These are phyloP conservation scores for Cydonia oblonga DNA, from an alignment of 331 rosid species.

Conservation along the genomic window DNA sequence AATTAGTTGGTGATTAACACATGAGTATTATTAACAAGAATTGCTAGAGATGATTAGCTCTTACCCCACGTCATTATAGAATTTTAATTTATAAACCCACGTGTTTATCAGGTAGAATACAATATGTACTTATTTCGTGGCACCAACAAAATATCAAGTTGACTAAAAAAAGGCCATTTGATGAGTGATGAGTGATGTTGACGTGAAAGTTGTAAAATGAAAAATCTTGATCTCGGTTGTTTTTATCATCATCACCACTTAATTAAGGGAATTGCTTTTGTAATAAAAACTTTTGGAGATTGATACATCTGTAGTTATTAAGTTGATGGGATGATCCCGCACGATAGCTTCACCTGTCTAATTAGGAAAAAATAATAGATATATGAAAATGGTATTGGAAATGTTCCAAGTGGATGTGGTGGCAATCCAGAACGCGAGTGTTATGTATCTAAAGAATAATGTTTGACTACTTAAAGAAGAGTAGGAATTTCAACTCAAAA, in stretches of 20 bases:
- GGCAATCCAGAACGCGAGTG: neutral
- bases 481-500: too few species aligned
- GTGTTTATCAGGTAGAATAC: neutral
- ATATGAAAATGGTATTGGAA: neutral
- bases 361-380: neutral
- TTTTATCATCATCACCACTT: neutral
- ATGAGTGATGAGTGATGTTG: neutral
- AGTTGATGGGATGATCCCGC: neutral
- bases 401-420: neutral
- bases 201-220: neutral
- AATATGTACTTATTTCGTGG: neutral
- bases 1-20: neutral
- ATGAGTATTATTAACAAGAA: neutral
- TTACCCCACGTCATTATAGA: neutral
- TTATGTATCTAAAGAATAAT: too few species aligned
- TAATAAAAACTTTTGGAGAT: neutral
- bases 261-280: neutral
- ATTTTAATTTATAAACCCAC: neutral
- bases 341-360: neutral
- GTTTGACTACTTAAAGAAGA: too few species aligned
- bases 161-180: neutral
- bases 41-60: neutral
- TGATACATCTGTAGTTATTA: neutral
- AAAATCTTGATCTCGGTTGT: neutral
- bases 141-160: neutral